Base-by-base conservation (phyloP, 2,329 filamentous ascomycete species). In the Colletotrichum higginsianum region DNA sequence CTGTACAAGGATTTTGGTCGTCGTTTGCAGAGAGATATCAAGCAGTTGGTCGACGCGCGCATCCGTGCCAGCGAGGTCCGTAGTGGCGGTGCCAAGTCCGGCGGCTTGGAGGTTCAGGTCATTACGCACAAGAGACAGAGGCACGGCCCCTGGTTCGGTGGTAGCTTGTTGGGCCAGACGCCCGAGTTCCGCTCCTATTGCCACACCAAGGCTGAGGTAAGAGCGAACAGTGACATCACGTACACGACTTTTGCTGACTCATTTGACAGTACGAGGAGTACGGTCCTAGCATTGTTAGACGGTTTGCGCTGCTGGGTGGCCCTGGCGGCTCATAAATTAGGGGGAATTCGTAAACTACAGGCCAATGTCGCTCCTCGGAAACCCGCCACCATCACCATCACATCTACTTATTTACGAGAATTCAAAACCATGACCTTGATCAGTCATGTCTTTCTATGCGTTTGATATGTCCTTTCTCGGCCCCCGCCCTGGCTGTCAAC, bases 141-240 rank as follows among this genome's bases (percentile, higher is more conserved):
- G 80, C 96, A 99, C 81, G 96, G 96, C 21, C 96, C 96, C 42
- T 99, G 96, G 96, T 99, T 99, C 81, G 96, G 96, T 82, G 96
- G 96, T 77, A 98, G 94, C 85, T 87, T 99, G 84, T 87, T 99
- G 73, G 97, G 96, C 66, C 96, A 98, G 86, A 99, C 96, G 8
- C 96, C 97, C 5, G 97, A 99, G 84, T 99, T 99, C 88, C 91
- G 94, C 82, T 98, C 95, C 80, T 99, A 98, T 86, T 99, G 96
- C 86, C 97, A 99, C 84, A 99, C 94, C 68, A 96, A 96, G 87
- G 91, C 90, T 40, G 90, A 91, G 86, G 89, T 90, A 79, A 76
- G 86, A 78, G 52, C 8, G 49, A 11, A n/a, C 18, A 23, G 13
- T 23, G 18, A 18, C 3, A 40, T 8, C 21, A 3, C 26, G 26